phyloP scores from a whole-genome alignment of 352 stramenopile species.

The Phytophthora macrochlamydospora region DNA sequence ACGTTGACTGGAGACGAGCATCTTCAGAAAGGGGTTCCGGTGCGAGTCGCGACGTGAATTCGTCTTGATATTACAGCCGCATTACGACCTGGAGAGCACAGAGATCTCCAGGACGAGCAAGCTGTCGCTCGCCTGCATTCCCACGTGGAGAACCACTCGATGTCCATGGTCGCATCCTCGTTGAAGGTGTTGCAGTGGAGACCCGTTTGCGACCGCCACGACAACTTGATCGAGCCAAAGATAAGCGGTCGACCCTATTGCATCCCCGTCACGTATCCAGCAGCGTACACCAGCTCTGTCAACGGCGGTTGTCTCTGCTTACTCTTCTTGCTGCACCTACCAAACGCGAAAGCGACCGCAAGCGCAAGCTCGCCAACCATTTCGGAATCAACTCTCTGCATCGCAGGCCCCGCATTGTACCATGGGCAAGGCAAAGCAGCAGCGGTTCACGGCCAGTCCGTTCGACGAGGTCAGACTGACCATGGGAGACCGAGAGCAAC shows the following conservation, averaged over 20 bases:
- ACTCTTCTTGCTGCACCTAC: background rate
- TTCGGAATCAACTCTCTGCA: slow-evolving; percentile 19
- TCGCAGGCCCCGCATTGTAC: background rate
- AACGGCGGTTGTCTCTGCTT: background rate
- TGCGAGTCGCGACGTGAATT: background rate
- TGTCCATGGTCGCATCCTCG: background rate
- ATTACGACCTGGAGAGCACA: background rate
- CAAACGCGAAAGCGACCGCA: background rate
- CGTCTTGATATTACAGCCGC: background rate
- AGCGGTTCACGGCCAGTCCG: slow-evolving; percentile 30
- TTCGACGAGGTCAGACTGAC: slow-evolving; percentile 31
- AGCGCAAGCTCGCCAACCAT: slow-evolving; percentile 11
- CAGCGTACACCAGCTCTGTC: no score
- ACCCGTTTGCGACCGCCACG: background rate
- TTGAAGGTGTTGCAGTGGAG: background rate
- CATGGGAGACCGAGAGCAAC: slow-evolving; percentile 26
- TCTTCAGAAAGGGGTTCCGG: background rate
- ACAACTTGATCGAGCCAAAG: background rate
- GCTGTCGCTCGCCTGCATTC: background rate
- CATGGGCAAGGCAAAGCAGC: slow-evolving; percentile 7
- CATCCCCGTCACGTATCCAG: background rate
- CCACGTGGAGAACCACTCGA: no score
- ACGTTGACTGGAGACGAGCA: background rate
- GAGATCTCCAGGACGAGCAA: background rate
- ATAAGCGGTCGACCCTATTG: background rate